Base-by-base conservation (phyloP, 441 rosid species). In the Iberis amara region DNA sequence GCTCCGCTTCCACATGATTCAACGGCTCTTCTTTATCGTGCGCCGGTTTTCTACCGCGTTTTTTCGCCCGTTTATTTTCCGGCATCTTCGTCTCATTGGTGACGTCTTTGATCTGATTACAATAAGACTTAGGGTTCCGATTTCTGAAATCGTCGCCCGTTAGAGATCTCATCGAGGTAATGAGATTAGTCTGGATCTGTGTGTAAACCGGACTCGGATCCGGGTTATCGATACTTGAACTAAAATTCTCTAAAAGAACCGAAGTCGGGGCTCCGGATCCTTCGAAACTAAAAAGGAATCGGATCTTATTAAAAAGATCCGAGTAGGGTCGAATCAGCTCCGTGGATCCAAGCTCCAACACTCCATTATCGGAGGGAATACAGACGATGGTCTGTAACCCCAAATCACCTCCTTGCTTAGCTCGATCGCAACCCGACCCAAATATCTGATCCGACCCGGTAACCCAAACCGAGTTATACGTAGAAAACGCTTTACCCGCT, bases 1-100 rank as follows among this genome's bases (percentile, higher is more conserved):
- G 77, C 76, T 91, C 98, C 3, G 98, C 90, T 73, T 91, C 90
- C 0, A 91, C 98, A 30, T 91, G 95, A 63, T 81, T 85, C 68
- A 87, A 14, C 3, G 92, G 92, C 62, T 81, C 81, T 60, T 81
- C 88, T 59, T 85, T 65, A n/a, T 88, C 88, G 32, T 89, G 75
- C 0, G 83, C 82, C 0, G 91, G 94, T 52, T 81, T 90, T 50
- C 96, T 75, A 26, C 96, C 96, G 6, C 96, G 80, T 55, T 77
- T 87, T 1, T 71, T 74, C 18, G 68, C 79, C 56, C 77, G 80
- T 57, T 81, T 87, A 0, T 60, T 73, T 28, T 67, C 86, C 60
- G 68, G 74, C 6, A n/a, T n/a, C n/a, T n/a, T n/a, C n/a, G 68
- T 74, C 8, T 2, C 2, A 2, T 24, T 4, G 31, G 31, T 28